These are phyloP conservation scores for Solanum chmielewskii DNA, from an alignment of 257 asterid genomes.

Conservation along the genomic window DNA sequence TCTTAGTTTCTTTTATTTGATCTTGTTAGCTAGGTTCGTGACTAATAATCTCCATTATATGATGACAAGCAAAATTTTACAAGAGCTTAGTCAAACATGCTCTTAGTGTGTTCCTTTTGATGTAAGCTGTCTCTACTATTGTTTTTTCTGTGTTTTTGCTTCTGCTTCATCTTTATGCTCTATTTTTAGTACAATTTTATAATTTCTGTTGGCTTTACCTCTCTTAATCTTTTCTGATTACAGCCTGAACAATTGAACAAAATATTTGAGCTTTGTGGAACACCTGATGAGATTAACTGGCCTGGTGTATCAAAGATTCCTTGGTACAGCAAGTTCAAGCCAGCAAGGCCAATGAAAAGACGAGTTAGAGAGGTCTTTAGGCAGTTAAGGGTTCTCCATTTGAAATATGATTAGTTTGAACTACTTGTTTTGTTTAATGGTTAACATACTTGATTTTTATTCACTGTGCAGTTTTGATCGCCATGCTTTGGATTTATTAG, in stretches of 20 bases:
- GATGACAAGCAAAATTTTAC: neutral
- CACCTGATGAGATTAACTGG: conserved; percentile 92
- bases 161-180: neutral
- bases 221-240: neutral
- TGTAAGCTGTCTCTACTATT: neutral
- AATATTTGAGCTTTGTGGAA: conserved; percentile 95
- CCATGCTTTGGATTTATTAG: conserved; percentile 84
- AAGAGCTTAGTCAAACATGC: neutral
- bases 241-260: conserved; percentile 92
- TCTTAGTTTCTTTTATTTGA: neutral
- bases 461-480: conserved; percentile 62
- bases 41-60: neutral
- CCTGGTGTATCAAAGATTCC: conserved; percentile 96
- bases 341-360: conserved; percentile 73
- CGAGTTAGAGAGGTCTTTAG: conserved; percentile 77
- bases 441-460: neutral
- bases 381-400: conserved; percentile 47
- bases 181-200: neutral
- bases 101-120: neutral
- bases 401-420: neutral
- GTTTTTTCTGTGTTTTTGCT: neutral
- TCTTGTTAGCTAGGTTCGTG: neutral
- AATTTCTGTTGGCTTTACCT: neutral
- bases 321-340: conserved; percentile 94
- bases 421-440: neutral